Evolutionary conservation across 1,284 basidiomycete species (phyloP), one percentile per base, ranked within the genome.

Genomic region (Lentinula novae-zelandiae): DNA sequence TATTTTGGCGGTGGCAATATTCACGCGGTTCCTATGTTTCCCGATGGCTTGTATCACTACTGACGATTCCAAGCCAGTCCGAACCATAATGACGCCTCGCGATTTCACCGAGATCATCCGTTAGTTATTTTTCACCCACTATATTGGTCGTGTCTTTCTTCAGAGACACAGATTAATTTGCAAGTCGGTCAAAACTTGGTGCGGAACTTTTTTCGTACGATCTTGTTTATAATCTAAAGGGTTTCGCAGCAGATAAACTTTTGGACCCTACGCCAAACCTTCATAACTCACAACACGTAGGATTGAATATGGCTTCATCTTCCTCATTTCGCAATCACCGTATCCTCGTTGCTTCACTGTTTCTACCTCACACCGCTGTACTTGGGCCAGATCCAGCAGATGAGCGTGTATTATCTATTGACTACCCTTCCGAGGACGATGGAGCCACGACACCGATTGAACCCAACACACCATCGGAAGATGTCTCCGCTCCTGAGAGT

Each of bases 261-360:
- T 44, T 31, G 12, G 49, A 31, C n/a, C 49, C 12, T 20, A 12
- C 20, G n/a, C 44, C 17, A 27, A 27, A 20, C 44, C 44, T 17
- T 22, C 44, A 46, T 44, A 1, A 46, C 44, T 2, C 12, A 8
- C 8, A 38, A 8, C 36, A 38, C 36, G 12, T 12, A 38, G 36
- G 36, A 38, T 38, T 27, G 12, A 49, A 36, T 6, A 42, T 72
- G 69, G 79, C 81, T 62, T 81, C 86, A 40, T 79, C 89, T 64
- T 78, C 85, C 61, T 80, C 86, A 44, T 79, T 89, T 64, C 78
- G 85, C 62, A 83, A 85, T 71, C 86, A 89, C 70, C 78, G 90
- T 38, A 79, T 89, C 58, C 77, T 92, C 70, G 86, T 92, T 70
- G 90, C 90, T 12, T 87, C 88, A 20, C 84, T 92, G 60, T 92